Conservation (phyloP, 1,139 yeast genomes). For the Torulaspora globosa region DNA sequence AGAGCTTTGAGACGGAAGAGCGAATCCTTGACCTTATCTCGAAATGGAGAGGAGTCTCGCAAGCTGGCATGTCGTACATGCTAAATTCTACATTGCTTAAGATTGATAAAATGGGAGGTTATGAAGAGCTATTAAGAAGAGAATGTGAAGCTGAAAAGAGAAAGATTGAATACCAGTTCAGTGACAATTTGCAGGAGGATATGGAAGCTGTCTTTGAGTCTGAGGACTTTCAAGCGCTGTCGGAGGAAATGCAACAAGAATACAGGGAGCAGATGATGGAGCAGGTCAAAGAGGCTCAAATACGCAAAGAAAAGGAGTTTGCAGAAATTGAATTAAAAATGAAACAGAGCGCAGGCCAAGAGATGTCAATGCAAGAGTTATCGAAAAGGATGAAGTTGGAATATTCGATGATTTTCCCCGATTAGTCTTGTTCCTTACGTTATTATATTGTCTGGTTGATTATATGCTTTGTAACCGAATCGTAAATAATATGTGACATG, state of each 20-base stretch:
- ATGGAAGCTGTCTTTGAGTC: slow-evolving; percentile 39
- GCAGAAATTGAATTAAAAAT: slow-evolving; percentile 30
- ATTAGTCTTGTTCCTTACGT: slow-evolving; percentile 4
- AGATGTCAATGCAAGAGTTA: slow-evolving; percentile 44
- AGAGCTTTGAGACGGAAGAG: slow-evolving; percentile 28
- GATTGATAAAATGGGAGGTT: slow-evolving; percentile 45
- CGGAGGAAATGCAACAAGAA: slow-evolving; percentile 38
- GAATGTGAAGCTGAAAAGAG: slow-evolving; percentile 38
- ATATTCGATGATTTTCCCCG: slow-evolving; percentile 40
- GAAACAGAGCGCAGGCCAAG: slow-evolving; percentile 28
- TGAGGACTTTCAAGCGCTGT: slow-evolving; percentile 38
- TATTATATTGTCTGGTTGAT: not conserved
- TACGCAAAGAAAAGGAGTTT: slow-evolving; percentile 26
- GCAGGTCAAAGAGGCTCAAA: slow-evolving; percentile 24
- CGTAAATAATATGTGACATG: not conserved
- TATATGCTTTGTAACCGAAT: slow-evolving; percentile 3
- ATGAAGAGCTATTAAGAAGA: slow-evolving; percentile 39
- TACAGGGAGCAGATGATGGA: slow-evolving; percentile 30
- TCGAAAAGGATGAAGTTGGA: slow-evolving; percentile 42
- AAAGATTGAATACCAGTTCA: slow-evolving; percentile 36
- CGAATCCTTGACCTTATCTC: slow-evolving; percentile 35
- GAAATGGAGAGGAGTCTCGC: slow-evolving; percentile 46
- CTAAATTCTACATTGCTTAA: slow-evolving; percentile 42
- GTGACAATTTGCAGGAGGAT: slow-evolving; percentile 39
- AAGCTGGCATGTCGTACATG: slow-evolving; percentile 43